Percentiles rank a stretch among this genome's conserved stretches.
Evolutionary conservation across 2,329 filamentous ascomycete species (phyloP).

Genomic region (Beauveria asiatica): DNA sequence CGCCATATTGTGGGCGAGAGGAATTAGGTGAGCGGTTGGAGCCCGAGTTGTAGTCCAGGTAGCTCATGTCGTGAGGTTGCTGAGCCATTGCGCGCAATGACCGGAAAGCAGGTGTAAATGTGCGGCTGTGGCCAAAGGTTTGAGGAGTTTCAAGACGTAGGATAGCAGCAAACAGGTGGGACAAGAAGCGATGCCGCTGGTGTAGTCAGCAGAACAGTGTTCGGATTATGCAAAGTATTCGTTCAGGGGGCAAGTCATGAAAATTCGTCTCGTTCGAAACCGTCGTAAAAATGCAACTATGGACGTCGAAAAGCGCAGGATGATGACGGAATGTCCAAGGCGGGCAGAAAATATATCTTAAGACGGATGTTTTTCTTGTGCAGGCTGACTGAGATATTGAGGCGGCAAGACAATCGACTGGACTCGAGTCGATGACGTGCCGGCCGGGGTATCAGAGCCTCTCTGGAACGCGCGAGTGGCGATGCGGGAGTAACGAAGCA

Average conservation of each 20-base stretch:
- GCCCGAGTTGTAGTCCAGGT: slow-evolving; percentile 57
- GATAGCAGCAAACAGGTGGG: neutral
- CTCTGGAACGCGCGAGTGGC: neutral
- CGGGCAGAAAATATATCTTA: neutral
- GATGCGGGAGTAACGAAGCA: slow-evolving; percentile 1
- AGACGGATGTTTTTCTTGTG: neutral
- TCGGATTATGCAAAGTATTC: neutral
- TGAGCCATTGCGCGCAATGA: slow-evolving; percentile 29
- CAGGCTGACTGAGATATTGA: neutral
- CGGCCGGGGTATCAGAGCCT: neutral
- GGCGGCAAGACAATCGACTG: neutral
- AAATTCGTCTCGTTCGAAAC: slow-evolving; percentile 8
- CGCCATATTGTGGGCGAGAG: slow-evolving; percentile 50
- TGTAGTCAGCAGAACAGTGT: neutral
- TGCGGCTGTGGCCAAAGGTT: neutral
- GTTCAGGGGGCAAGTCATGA: slow-evolving; percentile 6
- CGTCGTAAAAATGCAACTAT: slow-evolving; percentile 2
- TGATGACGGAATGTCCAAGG: neutral
- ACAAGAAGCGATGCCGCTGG: neutral
- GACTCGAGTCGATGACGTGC: neutral
- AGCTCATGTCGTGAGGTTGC: slow-evolving; percentile 53
- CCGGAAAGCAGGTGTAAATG: neutral
- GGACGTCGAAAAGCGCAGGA: neutral
- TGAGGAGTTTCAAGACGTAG: neutral
- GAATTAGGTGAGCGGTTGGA: slow-evolving; percentile 61